Percentiles rank a stretch among this genome's conserved stretches.
These are phyloP conservation scores for Globisporangium rhizosaccharum DNA, from an alignment of 352 stramenopile species.

Conservation along the genomic window DNA sequence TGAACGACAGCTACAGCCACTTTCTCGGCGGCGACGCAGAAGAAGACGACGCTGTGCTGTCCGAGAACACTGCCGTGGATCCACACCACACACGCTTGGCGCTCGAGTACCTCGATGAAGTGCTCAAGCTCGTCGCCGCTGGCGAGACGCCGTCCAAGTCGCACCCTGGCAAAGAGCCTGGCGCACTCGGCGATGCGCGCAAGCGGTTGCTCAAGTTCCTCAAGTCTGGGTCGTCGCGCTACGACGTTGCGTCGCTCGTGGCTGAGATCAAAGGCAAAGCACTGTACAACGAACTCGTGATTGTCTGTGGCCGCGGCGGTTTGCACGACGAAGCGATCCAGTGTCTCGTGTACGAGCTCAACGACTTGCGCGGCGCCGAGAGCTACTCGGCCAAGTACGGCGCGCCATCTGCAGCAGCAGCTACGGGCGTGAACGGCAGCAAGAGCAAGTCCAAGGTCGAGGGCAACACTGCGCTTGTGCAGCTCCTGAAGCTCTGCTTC, in stretches of 20 bases:
- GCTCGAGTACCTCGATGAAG: conserved; percentile 85
- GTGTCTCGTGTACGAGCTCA: conserved; percentile 71
- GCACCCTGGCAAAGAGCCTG: conserved; percentile 69
- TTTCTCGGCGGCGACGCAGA: conserved; percentile 68
- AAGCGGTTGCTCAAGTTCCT: conserved; percentile 80
- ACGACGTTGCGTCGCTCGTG: conserved; percentile 65
- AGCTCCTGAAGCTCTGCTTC: conserved; percentile 80
- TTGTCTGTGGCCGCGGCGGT: conserved; percentile 73
- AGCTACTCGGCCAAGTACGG: conserved; percentile 84
- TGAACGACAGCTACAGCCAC: conserved; percentile 82
- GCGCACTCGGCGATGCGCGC: conserved; percentile 61
- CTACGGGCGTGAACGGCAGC: conserved; percentile 5
- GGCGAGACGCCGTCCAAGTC: conserved; percentile 81
- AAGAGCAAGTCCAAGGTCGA: conserved; percentile 41
- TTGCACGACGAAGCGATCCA: conserved; percentile 77
- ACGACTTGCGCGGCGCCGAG: conserved; percentile 75
- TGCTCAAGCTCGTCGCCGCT: conserved; percentile 59
- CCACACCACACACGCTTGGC: conserved; percentile 79
- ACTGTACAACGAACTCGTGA: conserved; percentile 83
- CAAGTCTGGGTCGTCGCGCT: conserved; percentile 68
- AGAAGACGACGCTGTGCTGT: conserved; percentile 33
- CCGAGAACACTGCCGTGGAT: conserved; percentile 32
- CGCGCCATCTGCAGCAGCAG: conserved; percentile 9
- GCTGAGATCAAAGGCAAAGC: conserved; percentile 71
- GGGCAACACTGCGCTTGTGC: conserved; percentile 65